A percentile compares a stretch with the other conserved stretches of the same genome.
Evolutionary conservation across 495 filamentous ascomycete genomes (phyloP).

Genomic region (Lasiosphaeria hispida): DNA sequence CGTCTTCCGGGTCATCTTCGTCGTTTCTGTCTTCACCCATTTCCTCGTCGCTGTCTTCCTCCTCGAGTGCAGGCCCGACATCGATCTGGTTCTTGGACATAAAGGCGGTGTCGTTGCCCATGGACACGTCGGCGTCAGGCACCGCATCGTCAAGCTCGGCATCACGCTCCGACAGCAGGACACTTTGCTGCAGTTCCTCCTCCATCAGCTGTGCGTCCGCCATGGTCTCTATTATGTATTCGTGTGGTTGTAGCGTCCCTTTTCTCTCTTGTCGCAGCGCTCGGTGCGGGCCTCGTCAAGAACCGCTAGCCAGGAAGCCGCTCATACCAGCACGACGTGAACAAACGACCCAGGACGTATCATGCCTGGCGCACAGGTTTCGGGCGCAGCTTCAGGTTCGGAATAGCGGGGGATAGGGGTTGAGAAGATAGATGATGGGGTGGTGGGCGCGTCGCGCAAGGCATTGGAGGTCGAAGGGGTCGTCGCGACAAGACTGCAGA

Average conservation of each 20-base stretch:
- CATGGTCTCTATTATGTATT: constrained; percentile 32
- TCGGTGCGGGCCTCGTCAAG: constrained; percentile 20
- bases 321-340: constrained; percentile 20
- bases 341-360: neutral
- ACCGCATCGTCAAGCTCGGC: constrained; percentile 32
- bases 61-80: constrained; percentile 49
- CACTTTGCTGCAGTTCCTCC: constrained; percentile 51
- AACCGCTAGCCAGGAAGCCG: constrained; percentile 15
- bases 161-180: constrained; percentile 43
- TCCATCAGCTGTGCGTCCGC: constrained; percentile 49
- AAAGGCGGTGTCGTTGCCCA: constrained; percentile 36
- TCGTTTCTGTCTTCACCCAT: constrained; percentile 42
- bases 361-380: constrained; percentile 24
- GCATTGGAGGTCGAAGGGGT: constrained; percentile 6
- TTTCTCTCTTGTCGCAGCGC: neutral
- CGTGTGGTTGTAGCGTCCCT: neutral
- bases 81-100: constrained; percentile 39
- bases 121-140: constrained; percentile 27
- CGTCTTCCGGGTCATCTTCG: constrained; percentile 30
- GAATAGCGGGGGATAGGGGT: neutral
- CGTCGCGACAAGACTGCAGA: constrained; percentile 6
- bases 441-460: constrained; percentile 15
- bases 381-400: neutral
- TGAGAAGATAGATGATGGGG: neutral
- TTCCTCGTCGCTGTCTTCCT: constrained; percentile 51